A percentile compares a stretch with the other conserved stretches of the same genome.
Evolutionary conservation across 2,329 filamentous ascomycete genomes (phyloP).

Genomic region (Stachybotrys chartarum): DNA sequence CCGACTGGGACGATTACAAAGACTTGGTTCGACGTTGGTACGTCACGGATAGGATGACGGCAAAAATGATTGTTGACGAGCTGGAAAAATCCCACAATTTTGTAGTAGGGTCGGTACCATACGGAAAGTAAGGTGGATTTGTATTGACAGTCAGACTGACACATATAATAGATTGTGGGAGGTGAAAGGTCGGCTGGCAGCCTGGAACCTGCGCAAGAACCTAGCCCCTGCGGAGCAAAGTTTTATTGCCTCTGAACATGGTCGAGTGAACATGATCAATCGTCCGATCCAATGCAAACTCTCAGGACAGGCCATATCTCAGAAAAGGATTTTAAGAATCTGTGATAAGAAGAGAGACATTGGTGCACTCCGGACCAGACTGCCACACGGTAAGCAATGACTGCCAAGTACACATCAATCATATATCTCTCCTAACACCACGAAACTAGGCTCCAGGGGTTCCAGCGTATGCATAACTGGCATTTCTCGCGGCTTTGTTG

Average conservation of each 20-base stretch:
- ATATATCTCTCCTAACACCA: too few relatives aligned
- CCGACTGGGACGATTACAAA: not conserved
- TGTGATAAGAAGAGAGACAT: not conserved
- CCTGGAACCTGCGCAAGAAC: not conserved
- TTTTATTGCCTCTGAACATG: not conserved
- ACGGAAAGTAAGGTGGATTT: too few relatives aligned
- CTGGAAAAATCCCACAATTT: not conserved
- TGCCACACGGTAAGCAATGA: too few relatives aligned
- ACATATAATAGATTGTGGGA: not conserved
- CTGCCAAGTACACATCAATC: too few relatives aligned
- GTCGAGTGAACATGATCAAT: not conserved
- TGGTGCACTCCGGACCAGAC: too few relatives aligned
- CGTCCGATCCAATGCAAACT: not conserved
- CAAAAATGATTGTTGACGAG: not conserved
- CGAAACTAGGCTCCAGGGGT: too few relatives aligned
- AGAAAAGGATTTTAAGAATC: not conserved
- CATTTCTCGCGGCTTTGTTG: too few relatives aligned
- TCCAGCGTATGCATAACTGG: too few relatives aligned
- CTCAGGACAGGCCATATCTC: not conserved
- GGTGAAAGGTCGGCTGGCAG: not conserved
- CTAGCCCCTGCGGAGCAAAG: not conserved
- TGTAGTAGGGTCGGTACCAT: not conserved
- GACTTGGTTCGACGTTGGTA: not conserved
- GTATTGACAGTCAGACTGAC: too few relatives aligned
- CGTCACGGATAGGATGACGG: not conserved